Conservation (phyloP, 805 yeast genomes). For the Pichia insulana region DNA sequence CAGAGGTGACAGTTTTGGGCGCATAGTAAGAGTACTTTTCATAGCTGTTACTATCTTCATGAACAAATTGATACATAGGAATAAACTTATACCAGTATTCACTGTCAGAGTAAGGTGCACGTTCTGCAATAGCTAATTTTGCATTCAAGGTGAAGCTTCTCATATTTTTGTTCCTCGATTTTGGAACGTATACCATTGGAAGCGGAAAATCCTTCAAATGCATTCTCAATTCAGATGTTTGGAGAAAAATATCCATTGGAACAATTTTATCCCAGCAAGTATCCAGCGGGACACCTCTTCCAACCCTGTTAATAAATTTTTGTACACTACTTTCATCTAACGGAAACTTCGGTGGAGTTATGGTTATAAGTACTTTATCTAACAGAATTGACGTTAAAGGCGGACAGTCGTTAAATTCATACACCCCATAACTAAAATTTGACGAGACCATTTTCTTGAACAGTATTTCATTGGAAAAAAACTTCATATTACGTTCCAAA, state of each 20-base stretch:
- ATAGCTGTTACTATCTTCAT: constrained; percentile 26
- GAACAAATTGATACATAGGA: constrained; percentile 46
- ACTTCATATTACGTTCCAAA: constrained; percentile 31
- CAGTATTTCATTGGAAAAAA: constrained; percentile 32
- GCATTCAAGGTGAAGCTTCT: constrained; percentile 33
- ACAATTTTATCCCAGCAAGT: constrained; percentile 58
- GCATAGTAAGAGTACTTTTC: constrained; percentile 50
- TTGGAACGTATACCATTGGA: constrained; percentile 70
- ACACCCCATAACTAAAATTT: constrained; percentile 35
- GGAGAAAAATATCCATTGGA: constrained; percentile 53
- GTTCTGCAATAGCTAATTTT: constrained; percentile 62
- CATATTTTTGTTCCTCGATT: constrained; percentile 8
- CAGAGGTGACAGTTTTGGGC: constrained; percentile 67
- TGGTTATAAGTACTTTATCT: constrained; percentile 36
- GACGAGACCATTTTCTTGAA: constrained; percentile 29
- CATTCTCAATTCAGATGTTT: constrained; percentile 51
- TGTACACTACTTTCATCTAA: constrained; percentile 37
- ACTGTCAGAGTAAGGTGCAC: constrained; percentile 38
- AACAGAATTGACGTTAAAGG: constrained; percentile 41
- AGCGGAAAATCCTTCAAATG: constrained; percentile 82
- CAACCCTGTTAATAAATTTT: constrained; percentile 58
- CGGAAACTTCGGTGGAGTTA: constrained; percentile 41
- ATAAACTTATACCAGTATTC: constrained; percentile 54
- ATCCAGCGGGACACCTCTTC: constrained; percentile 75
- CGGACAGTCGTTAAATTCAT: constrained; percentile 40